Conservation (phyloP, 768 basidiomycete species). For the Pleurotus platypus region DNA sequence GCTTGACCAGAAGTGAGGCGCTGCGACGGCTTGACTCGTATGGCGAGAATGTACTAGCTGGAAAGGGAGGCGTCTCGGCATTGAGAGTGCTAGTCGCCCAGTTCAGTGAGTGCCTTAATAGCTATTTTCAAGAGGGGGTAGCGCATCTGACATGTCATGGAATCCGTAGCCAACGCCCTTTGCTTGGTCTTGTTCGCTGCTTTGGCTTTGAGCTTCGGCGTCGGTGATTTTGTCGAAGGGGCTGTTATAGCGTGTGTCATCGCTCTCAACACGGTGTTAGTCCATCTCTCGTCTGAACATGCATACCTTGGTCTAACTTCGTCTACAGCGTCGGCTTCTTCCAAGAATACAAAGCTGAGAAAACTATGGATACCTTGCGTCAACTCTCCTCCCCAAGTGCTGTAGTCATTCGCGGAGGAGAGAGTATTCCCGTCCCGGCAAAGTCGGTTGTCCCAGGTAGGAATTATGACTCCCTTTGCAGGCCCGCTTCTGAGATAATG, state of each 20-base stretch:
- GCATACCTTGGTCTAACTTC: background rate
- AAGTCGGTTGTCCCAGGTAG: slow-evolving; percentile 37
- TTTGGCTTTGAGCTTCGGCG: slow-evolving; percentile 51
- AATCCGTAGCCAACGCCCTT: slow-evolving; percentile 35
- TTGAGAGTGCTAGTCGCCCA: slow-evolving; percentile 31
- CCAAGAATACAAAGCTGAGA: slow-evolving; percentile 30
- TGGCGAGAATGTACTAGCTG: slow-evolving; percentile 31
- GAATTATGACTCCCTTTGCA: background rate
- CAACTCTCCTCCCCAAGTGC: slow-evolving; percentile 12
- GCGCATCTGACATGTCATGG: background rate
- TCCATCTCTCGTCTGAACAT: background rate
- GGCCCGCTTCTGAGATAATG: background rate
- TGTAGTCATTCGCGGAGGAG: slow-evolving; percentile 37
- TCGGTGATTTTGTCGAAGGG: slow-evolving; percentile 50
- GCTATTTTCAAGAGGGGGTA: background rate
- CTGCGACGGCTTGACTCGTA: slow-evolving; percentile 25
- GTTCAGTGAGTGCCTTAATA: slow-evolving; percentile 20
- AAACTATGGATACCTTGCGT: slow-evolving; percentile 11
- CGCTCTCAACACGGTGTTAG: slow-evolving; percentile 36
- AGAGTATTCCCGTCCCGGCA: slow-evolving; percentile 34
- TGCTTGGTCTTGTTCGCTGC: slow-evolving; percentile 31
- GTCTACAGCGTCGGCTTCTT: slow-evolving; percentile 35
- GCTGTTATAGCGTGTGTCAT: slow-evolving; percentile 46
- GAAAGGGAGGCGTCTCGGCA: slow-evolving; percentile 30
- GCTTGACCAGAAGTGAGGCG: slow-evolving; percentile 32